These are phyloP conservation scores for Chenopodium berlandieri DNA, from an alignment of 148 eudicot species.

Conservation along the genomic window DNA sequence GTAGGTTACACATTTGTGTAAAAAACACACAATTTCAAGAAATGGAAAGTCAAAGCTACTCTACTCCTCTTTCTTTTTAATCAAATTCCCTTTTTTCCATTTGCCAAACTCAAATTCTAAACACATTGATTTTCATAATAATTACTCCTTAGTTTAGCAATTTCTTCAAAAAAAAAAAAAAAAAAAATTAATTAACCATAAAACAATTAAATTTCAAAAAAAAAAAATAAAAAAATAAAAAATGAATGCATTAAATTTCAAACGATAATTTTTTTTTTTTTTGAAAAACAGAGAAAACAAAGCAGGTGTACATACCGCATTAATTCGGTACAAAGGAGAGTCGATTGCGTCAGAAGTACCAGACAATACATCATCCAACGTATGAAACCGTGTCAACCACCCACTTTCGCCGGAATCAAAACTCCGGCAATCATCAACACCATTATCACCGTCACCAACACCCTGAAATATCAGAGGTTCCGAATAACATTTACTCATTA, in stretches of 20 bases:
- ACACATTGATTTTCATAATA: too few relatives aligned
- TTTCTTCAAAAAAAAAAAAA: too few relatives aligned
- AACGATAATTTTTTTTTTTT: too few relatives aligned
- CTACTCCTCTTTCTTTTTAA: too few relatives aligned
- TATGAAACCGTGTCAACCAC: constrained; percentile 33
- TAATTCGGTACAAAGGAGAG: constrained; percentile 3
- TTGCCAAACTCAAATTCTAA: not conserved
- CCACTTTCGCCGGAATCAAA: constrained; percentile 24
- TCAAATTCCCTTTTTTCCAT: too few relatives aligned
- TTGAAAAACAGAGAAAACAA: not conserved
- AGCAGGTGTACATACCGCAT: constrained; percentile 27
- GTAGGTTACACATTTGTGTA: too few relatives aligned
- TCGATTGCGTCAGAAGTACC: not conserved
- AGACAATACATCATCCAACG: constrained; percentile 39
- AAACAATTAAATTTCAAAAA: too few relatives aligned
- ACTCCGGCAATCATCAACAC: constrained; percentile 23
- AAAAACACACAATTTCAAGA: not conserved
- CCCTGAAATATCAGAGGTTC: constrained; percentile 37
- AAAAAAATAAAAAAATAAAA: too few relatives aligned
- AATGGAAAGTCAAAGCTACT: not conserved
- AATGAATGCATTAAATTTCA: not conserved
- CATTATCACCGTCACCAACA: constrained; percentile 11
- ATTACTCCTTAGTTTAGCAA: too few relatives aligned
- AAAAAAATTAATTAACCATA: too few relatives aligned
- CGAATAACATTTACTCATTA: constrained; percentile 45